Evolutionary conservation across 805 yeast species (phyloP).

Genomic region (Nakazawaea wyomingensis): DNA sequence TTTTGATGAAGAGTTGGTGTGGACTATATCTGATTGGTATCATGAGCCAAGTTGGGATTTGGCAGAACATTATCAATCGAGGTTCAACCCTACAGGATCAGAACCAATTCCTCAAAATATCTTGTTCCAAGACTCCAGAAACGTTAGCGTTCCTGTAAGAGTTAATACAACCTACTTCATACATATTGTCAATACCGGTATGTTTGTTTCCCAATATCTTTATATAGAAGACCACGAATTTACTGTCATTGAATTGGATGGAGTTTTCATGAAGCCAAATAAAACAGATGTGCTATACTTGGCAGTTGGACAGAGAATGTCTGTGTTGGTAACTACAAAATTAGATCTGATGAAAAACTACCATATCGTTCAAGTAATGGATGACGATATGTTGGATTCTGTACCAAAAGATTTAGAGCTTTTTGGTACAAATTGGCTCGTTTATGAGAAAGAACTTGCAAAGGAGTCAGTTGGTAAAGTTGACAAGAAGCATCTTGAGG

Average conservation of each 20-base stretch:
- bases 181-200: slow-evolving; percentile 61
- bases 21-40: slow-evolving; percentile 61
- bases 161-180: slow-evolving; percentile 59
- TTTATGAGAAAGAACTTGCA: slow-evolving; percentile 34
- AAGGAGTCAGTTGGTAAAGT: slow-evolving; percentile 51
- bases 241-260: slow-evolving; percentile 71
- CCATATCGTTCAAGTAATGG: slow-evolving; percentile 58
- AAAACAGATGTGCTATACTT: slow-evolving; percentile 52
- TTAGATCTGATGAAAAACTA: slow-evolving; percentile 38
- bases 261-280: slow-evolving; percentile 58
- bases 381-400: slow-evolving; percentile 62
- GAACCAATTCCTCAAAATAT: slow-evolving; percentile 73
- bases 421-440: slow-evolving; percentile 49
- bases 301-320: slow-evolving; percentile 78
- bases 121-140: slow-evolving; percentile 60
- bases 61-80: slow-evolving; percentile 42
- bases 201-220: slow-evolving; percentile 69
- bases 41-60: slow-evolving; percentile 47
- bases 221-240: slow-evolving; percentile 67
- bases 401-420: slow-evolving; percentile 55
- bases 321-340: slow-evolving; percentile 61
- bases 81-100: slow-evolving; percentile 80
- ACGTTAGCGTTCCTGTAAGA: slow-evolving; percentile 48
- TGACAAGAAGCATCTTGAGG: slow-evolving; percentile 60
- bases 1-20: slow-evolving; percentile 56